Evolutionary conservation across 495 filamentous ascomycete genomes (phyloP), one percentile per base, ranked within the genome.

Genomic region (Talaromyces wortmannii): DNA sequence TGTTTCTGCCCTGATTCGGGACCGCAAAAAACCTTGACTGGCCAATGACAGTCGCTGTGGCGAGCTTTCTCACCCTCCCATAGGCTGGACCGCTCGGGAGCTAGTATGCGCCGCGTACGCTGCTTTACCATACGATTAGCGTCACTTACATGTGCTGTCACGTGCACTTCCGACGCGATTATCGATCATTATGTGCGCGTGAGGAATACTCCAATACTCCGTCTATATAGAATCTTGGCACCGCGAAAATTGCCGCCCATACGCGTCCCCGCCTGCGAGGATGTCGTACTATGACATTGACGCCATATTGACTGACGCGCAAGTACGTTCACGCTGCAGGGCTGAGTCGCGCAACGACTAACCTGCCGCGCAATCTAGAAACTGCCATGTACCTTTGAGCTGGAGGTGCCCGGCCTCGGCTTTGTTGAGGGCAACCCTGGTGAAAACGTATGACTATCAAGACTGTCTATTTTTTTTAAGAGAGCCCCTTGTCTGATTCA

Each of bases 221-320:
- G n/a, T n/a, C n/a, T n/a, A n/a, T n/a, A n/a, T n/a, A n/a, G n/a
- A n/a, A 48, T 12, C 7, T 16, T 10, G 8, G 45, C 45, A 16
- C 8, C 45, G 17, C 45, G 8, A 10, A 1, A 23, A 23, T 23
- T 23, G 23, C 1, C 23, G 23, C 23, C 23, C 23, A 23, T 23
- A 23, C 23, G 23, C 23, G 23, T 23, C 23, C 23, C 23, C 23
- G 23, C 23, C 23, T 23, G 23, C 23, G 23, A 66, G 55, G 23
- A 84, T 80, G 74, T 88, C 88, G 40, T 98, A 98, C 77, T 97
- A 97, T 77, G 88, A 95, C 67, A 86, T 96, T 58, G 90, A 96
- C 65, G 83, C 90, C 30, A 96, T 97, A 57, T 76, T 97, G 48
- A 97, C 94, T 1, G 92, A 96, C 66, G 87, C 89, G 31, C 90